phyloP scores from a whole-genome alignment of 148 eudicot genomes.

The Euryodendron excelsum region DNA sequence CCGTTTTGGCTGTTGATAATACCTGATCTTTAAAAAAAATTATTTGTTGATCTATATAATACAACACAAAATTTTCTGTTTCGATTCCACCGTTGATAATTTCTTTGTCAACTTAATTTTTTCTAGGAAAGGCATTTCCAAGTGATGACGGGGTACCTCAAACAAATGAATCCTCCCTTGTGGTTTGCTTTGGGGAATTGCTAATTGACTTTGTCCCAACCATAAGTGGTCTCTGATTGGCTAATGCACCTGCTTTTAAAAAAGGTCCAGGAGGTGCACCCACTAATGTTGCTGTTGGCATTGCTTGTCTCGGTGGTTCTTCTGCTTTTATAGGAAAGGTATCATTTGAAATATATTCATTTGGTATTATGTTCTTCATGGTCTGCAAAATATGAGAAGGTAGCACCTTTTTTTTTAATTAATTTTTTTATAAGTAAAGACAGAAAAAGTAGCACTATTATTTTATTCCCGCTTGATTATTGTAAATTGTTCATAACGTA shows the following conservation, averaged over 20 bases:
- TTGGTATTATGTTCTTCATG: not conserved
- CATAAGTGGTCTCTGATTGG: slow-evolving; percentile 75
- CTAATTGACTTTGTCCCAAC: slow-evolving; percentile 97
- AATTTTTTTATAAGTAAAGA: no score
- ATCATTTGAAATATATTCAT: slow-evolving; percentile 1
- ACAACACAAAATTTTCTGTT: not conserved
- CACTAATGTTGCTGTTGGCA: slow-evolving; percentile 98
- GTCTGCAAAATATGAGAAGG: not conserved
- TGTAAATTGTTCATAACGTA: not conserved
- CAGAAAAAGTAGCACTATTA: not conserved
- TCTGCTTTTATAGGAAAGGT: slow-evolving; percentile 99
- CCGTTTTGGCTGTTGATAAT: not conserved
- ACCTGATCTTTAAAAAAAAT: no score
- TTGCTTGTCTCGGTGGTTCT: slow-evolving; percentile 89
- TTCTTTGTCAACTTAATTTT: slow-evolving; percentile 1
- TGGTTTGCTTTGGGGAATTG: slow-evolving; percentile 99
- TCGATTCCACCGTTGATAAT: not conserved
- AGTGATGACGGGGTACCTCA: slow-evolving; percentile 49
- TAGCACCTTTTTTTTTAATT: no score
- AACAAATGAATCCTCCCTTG: slow-evolving; percentile 58
- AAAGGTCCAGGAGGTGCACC: slow-evolving; percentile 99
- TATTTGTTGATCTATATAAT: not conserved
- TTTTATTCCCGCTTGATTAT: not conserved
- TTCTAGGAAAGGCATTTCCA: slow-evolving; percentile 49
- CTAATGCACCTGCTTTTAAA: slow-evolving; percentile 94